Evolutionary conservation across 2,329 filamentous ascomycete genomes (phyloP), one percentile per base, ranked within the genome.

Genomic region (Diplodia scrobiculata): DNA sequence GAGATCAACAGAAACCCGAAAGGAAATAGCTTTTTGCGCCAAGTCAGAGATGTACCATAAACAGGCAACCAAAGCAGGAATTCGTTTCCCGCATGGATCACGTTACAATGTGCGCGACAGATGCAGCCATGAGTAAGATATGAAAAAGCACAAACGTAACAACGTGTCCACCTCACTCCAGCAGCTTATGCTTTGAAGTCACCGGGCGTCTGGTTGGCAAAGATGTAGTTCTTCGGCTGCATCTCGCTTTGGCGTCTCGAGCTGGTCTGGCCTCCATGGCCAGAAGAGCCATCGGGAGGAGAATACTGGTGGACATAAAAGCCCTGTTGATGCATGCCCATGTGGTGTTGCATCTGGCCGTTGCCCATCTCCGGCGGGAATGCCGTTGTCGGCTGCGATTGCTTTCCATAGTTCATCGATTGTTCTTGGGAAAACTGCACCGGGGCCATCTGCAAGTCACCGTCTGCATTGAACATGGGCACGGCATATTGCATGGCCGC

Each of bases 291-390:
- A 27, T 66, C 53, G 14, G 81, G 80, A 25, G 81, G 80, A 34
- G 73, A 77, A 70, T 82, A 82, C 68, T 83, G 78, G 62, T 83
- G 80, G 19, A 82, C 79, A 32, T 81, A 75, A 62, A 82, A 77
- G 50, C 78, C 75, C 3, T 74, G 73, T 71, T 73, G 76, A 14
- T 74, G 72, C 66, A 72, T 68, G 45, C n/a, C 51, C 63, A 66
- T 59, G 34, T 65, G 50, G 36, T 51, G 50, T 5, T 65, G 63
- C 50, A 65, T 55, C 11, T 38, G 63, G 27, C 63, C 38, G 13
- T 34, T n/a, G 21, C 36, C 38, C 65, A 62, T 62, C 5, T 48
- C 38, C 5, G 63, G 38, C 13, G 58, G 21, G 13, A 45, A 63
- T 13, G 32, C 63, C 50, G 58, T 55, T 11, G 32, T 29, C 11